phyloP scores from a whole-genome alignment of 495 filamentous ascomycete species.

The Hypoxylon fuscum region DNA sequence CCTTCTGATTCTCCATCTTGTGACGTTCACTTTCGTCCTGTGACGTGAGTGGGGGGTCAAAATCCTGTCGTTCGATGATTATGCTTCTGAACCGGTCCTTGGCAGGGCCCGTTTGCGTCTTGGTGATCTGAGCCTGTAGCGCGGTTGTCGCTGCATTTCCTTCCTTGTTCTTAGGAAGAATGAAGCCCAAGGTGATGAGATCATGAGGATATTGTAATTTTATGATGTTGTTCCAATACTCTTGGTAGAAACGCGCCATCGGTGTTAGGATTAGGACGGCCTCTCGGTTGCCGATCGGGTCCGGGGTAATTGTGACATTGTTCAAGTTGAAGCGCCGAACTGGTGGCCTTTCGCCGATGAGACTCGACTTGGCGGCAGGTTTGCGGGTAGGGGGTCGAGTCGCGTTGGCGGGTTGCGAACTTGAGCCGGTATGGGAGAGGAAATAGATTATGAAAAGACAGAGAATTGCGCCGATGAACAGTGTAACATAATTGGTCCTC shows the following conservation, averaged over 20 bases:
- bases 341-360: conserved; percentile 74
- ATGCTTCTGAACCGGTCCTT: conserved; percentile 88
- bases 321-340: conserved; percentile 95
- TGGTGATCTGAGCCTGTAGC: conserved; percentile 83
- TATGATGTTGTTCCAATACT: conserved; percentile 95
- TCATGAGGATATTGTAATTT: conserved; percentile 89
- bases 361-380: conserved; percentile 74
- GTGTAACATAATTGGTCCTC: conserved; percentile 62
- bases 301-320: conserved; percentile 80
- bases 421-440: conserved; percentile 45
- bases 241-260: conserved; percentile 89
- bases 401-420: conserved; percentile 62
- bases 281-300: conserved; percentile 80
- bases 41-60: conserved; percentile 79
- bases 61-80: conserved; percentile 94
- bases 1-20: conserved; percentile 87
- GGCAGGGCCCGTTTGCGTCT: conserved; percentile 81
- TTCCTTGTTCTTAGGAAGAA: conserved; percentile 88
- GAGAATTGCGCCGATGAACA: conserved; percentile 58
- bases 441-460: conserved; percentile 65
- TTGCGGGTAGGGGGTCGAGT: conserved; percentile 81
- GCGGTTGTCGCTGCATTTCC: conserved; percentile 83
- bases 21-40: conserved; percentile 91
- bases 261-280: conserved; percentile 92
- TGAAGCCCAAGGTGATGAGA: conserved; percentile 94